Evolutionary conservation across 2,329 filamentous ascomycete genomes (phyloP), one percentile per base, ranked within the genome.

Genomic region (Ophiosphaerella narmari): DNA sequence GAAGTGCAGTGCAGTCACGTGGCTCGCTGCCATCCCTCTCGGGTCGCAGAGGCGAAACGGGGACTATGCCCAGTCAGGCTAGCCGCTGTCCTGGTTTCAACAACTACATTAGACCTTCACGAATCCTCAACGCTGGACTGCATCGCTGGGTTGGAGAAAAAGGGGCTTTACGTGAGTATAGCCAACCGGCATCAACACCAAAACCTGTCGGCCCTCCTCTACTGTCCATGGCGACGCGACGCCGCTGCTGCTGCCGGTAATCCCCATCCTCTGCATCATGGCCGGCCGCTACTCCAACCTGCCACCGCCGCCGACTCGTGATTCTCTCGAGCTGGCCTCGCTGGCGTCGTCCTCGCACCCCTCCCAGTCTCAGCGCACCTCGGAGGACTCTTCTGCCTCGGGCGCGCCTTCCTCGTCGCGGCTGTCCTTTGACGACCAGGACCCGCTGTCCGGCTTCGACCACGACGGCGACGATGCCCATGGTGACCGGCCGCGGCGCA

Each of bases 321-420:
- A 99, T 81, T 97, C 93, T 39, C 86, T 99, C 68, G 94, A 99
- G 79, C 88, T 99, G 50, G 94, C 92, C 53, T 97, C 92, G 45
- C 86, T 99, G 57, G 94, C 93, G 52, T 96, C 91, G 55, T 92
- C 89, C 33, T 91, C 88, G 62, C 83, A 81, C 44, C 82, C 82
- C 55, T 83, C 83, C 40, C 82, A 81, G 9, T 83, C 83, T 39
- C 82, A 81, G 9, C 84, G 87, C 39, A 78, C 82, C n/a, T 89
- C 87, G 13, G 83, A 88, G 48, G 80, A 80, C 35, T 96, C 91
- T 32, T 88, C 86, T 2, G 84, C 86, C 34, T 90, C 89, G n/a
- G 93, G 90, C 62, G 86, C 92, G 65, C 90, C 91, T 12, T 97
- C 93, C n/a, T 97, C 93, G 52, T 88, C 91, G 59, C 88, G 90